Conservation (phyloP, 148 eudicot genomes). For the Drosera capensis region DNA sequence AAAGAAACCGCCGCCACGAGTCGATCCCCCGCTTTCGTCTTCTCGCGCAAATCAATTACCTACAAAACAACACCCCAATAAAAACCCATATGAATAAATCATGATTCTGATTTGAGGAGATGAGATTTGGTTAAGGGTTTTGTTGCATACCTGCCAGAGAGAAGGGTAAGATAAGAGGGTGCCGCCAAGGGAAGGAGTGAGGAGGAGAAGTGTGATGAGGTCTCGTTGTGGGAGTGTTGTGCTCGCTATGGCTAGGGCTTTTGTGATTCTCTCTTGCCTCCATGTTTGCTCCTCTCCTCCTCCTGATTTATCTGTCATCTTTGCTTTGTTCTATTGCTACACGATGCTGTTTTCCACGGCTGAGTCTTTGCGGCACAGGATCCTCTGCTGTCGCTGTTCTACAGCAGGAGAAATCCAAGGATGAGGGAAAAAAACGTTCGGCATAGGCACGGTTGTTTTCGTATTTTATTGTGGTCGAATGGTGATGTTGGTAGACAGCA, state of each 20-base stretch:
- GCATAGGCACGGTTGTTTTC: no score
- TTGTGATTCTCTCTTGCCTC: constrained; percentile 52
- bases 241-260: constrained; percentile 60
- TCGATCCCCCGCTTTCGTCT: constrained; percentile 57
- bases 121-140: no score
- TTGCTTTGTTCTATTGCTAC: no score
- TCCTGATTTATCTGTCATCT: not conserved
- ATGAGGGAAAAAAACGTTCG: no score
- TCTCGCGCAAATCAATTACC: constrained; percentile 81
- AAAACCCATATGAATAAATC: not conserved
- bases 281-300: constrained; percentile 18
- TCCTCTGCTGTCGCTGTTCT: no score
- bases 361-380: no score
- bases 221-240: constrained; percentile 55
- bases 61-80: constrained; percentile 6
- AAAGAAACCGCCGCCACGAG: constrained; percentile 73
- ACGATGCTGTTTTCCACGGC: no score
- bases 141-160: constrained; percentile 93
- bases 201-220: constrained; percentile 50
- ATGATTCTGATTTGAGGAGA: no score
- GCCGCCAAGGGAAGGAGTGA: constrained; percentile 46
- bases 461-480: no score
- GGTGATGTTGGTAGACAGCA: no score
- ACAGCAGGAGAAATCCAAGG: no score
- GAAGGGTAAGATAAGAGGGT: constrained; percentile 54